Evolutionary conservation across 768 basidiomycete species (phyloP), one percentile per base, ranked within the genome.

Genomic region (Boletus reticuloceps): DNA sequence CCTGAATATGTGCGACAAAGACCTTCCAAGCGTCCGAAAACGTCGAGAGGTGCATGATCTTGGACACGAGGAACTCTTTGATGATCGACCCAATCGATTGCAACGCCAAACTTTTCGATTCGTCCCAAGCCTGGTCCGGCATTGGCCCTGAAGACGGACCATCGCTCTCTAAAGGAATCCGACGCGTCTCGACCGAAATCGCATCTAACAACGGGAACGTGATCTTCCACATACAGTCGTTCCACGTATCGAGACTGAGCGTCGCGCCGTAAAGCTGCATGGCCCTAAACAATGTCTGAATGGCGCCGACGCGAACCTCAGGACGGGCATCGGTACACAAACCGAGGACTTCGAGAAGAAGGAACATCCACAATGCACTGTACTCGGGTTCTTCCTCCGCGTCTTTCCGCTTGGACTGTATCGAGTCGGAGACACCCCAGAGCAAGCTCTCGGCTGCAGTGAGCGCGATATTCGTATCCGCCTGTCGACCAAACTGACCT

Each of bases 361-460:
- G 81, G 71, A 86, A 89, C 84, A 97, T 91, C 96, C 96, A 99
- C n/a, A 98, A 72, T 3, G 84, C 82, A 64, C 86, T 91, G 64
- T 92, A 93, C 60, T 86, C 83, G 0, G 84, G 72, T 48, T 79
- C 86, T 59, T 84, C 82, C 53, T 83, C 82, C 17, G 64, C 71
- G 42, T 79, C 79, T 60, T 86, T 86, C 20, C 91, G 81, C 66
- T 91, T 89, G 8, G 87, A 82, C 64, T 96, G 94, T 36, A 98
- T 91, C 1, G 92, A 89, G 67, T 99, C 96, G 0, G 95, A 97
- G 0, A 99, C 91, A 56, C 91, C 89, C 96, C 96, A 98, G 6
- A 99, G 76, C 4, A 98, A 74, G 50, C 92, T 94, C 54, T 93
- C 93, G 0, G 95, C 93, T 0, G 93, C 92, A 1, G 96, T 96